These are phyloP conservation scores for Dictyostelium discoideum DNA, from an alignment of 78 protist species.

Conservation along the genomic window DNA sequence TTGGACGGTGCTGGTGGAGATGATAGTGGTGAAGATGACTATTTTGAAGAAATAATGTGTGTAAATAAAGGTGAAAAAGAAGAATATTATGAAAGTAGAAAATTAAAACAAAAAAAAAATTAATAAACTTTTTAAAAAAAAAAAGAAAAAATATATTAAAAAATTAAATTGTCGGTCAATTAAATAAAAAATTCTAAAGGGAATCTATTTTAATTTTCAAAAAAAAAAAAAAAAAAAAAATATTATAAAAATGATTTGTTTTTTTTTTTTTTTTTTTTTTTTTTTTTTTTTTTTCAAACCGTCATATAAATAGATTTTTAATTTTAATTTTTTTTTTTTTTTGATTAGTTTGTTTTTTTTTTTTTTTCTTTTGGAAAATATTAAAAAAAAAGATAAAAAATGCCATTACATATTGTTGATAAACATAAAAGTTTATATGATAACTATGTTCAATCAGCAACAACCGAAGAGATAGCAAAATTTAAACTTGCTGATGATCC, in stretches of 20 bases:
- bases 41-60: too few relatives aligned
- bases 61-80: too few relatives aligned
- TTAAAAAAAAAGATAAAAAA: background rate
- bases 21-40: too few relatives aligned
- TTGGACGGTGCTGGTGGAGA: too few relatives aligned
- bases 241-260: background rate
- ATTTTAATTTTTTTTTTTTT: background rate
- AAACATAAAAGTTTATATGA: background rate
- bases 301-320: background rate
- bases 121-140: too few relatives aligned
- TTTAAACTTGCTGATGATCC: constrained; percentile 18
- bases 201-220: background rate
- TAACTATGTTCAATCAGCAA: background rate
- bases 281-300: background rate
- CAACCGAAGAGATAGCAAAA: background rate
- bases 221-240: background rate
- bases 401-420: background rate
- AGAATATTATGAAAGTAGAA: too few relatives aligned
- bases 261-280: background rate
- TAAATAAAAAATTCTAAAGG: too few relatives aligned
- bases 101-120: too few relatives aligned
- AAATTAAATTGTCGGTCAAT: too few relatives aligned
- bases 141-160: too few relatives aligned
- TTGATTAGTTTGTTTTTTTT: background rate
- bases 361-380: background rate